Evolutionary conservation across 768 basidiomycete species (phyloP).

Genomic region (Leccinum uliginosum): DNA sequence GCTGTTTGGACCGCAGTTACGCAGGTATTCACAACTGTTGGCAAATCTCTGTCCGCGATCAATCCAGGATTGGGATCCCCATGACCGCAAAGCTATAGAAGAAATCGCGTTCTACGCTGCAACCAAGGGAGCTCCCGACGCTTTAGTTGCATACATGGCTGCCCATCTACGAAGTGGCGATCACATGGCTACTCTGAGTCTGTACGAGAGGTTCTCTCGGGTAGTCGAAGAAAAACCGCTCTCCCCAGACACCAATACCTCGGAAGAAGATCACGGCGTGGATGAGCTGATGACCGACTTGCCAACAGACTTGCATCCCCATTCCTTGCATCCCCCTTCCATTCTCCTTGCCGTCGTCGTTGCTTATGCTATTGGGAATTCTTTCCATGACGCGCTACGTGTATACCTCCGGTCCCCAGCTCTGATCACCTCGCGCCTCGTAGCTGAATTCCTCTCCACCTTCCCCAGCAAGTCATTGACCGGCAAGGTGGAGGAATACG

Average conservation of each 20-base stretch:
- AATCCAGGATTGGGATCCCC: constrained; percentile 23
- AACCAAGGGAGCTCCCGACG: constrained; percentile 38
- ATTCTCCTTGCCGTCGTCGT: constrained; percentile 52
- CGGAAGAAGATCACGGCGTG: constrained; percentile 17
- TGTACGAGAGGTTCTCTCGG: constrained; percentile 40
- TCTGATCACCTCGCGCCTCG: constrained; percentile 32
- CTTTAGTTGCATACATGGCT: constrained; percentile 49
- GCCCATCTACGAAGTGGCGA: constrained; percentile 40
- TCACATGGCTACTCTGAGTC: constrained; percentile 37
- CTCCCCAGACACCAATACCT: constrained; percentile 9
- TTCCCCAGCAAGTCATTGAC: constrained; percentile 36
- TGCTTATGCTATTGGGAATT: constrained; percentile 55
- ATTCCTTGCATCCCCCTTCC: constrained; percentile 21
- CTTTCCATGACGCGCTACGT: constrained; percentile 54
- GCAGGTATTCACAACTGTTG: constrained; percentile 36
- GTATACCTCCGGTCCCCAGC: constrained; percentile 37
- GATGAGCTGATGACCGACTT: constrained; percentile 25
- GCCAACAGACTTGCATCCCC: constrained; percentile 13
- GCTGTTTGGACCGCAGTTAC: constrained; percentile 43
- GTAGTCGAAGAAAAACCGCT: constrained; percentile 18
- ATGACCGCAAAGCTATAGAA: constrained; percentile 32
- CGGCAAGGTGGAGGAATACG: constrained; percentile 41
- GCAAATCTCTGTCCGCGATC: constrained; percentile 23
- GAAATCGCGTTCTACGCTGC: constrained; percentile 51
- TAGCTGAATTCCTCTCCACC: constrained; percentile 37